A percentile compares a stretch with the other conserved stretches of the same genome.
Conservation (phyloP, 164 flowering plant species). For the Malania oleifera region DNA sequence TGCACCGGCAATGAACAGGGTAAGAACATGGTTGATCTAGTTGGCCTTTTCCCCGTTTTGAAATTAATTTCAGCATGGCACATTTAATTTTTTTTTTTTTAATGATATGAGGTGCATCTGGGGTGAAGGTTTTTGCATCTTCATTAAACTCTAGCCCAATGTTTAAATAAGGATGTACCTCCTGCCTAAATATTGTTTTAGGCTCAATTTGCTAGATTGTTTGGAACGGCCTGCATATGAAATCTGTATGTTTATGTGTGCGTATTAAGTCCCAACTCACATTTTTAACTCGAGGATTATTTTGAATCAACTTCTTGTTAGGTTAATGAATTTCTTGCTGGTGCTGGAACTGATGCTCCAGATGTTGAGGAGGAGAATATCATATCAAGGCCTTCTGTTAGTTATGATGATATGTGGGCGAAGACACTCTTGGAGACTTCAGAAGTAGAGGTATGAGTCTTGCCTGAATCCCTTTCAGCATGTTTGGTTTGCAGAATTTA, state of each 20-base stretch:
- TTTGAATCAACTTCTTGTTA: conserved; percentile 20
- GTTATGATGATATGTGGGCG: conserved; percentile 99
- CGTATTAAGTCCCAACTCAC: too few relatives aligned
- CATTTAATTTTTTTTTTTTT: not conserved
- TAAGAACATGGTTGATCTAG: conserved; percentile 23
- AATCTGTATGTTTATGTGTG: too few relatives aligned
- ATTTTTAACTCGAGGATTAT: not conserved
- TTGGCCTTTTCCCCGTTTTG: not conserved
- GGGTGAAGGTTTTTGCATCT: too few relatives aligned
- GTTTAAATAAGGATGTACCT: too few relatives aligned
- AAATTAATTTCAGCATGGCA: not conserved
- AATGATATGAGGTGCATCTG: not conserved
- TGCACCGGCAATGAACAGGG: conserved; percentile 95
- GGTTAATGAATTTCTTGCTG: conserved; percentile 98
- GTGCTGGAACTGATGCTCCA: conserved; percentile 98
- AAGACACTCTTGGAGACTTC: conserved; percentile 85
- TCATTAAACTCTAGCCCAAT: too few relatives aligned
- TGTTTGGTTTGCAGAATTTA: not conserved
- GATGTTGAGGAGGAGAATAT: conserved; percentile 93
- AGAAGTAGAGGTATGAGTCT: conserved; percentile 63
- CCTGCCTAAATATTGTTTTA: too few relatives aligned
- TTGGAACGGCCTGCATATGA: too few relatives aligned
- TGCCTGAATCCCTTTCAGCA: conserved; percentile 7
- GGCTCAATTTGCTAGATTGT: too few relatives aligned
- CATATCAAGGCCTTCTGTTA: conserved; percentile 74